These are phyloP conservation scores for Cordyceps tenuipes DNA, from an alignment of 2,329 filamentous ascomycete genomes.

Conservation along the genomic window DNA sequence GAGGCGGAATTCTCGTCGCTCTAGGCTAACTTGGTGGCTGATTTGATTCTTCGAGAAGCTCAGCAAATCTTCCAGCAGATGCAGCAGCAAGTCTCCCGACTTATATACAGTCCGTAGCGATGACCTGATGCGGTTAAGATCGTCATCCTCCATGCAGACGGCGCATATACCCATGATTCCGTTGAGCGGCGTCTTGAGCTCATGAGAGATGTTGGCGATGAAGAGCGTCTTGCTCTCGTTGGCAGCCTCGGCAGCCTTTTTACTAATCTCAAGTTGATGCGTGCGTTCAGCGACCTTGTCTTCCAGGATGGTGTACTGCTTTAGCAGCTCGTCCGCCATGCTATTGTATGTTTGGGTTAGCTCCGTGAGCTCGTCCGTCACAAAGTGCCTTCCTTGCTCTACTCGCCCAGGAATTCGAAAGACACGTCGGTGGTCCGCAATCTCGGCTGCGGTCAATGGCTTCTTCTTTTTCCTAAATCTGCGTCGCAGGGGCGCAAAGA, in stretches of 20 bases:
- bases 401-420: slow-evolving; percentile 87
- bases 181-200: slow-evolving; percentile 84
- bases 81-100: slow-evolving; percentile 74
- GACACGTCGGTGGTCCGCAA: slow-evolving; percentile 38
- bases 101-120: slow-evolving; percentile 85
- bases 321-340: slow-evolving; percentile 83
- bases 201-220: slow-evolving; percentile 84
- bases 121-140: slow-evolving; percentile 67
- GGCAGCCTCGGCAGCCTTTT: slow-evolving; percentile 86
- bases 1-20: slow-evolving; percentile 77
- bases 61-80: slow-evolving; percentile 79
- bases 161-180: slow-evolving; percentile 93
- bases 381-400: slow-evolving; percentile 60
- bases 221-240: slow-evolving; percentile 80
- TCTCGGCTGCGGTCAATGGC: slow-evolving; percentile 20
- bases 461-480: slow-evolving; percentile 26
- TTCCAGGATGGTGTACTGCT: slow-evolving; percentile 78
- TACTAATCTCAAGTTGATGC: slow-evolving; percentile 76
- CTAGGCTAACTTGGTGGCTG: slow-evolving; percentile 70
- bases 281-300: slow-evolving; percentile 79
- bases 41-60: slow-evolving; percentile 96
- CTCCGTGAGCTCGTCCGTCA: slow-evolving; percentile 81
- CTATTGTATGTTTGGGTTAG: slow-evolving; percentile 81
- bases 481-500: slow-evolving; percentile 31
- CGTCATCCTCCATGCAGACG: slow-evolving; percentile 86